These are phyloP conservation scores for Aureobasidium sp. DNA, from an alignment of 2,329 filamentous ascomycete species.

Conservation along the genomic window DNA sequence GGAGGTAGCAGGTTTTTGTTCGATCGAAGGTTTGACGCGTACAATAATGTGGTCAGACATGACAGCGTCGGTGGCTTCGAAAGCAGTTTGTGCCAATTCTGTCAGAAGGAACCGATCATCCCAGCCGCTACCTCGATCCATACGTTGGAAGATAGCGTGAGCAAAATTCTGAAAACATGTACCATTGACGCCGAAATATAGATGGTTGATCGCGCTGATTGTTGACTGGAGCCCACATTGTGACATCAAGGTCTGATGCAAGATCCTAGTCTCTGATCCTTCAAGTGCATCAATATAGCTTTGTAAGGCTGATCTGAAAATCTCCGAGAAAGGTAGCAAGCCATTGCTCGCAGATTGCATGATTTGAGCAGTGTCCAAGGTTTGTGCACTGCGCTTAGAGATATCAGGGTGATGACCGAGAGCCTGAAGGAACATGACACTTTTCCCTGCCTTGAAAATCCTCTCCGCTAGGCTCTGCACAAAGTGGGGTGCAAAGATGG, in stretches of 20 bases:
- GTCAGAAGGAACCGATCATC: conserved; percentile 76
- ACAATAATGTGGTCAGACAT: conserved; percentile 59
- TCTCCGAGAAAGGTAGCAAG: conserved; percentile 58
- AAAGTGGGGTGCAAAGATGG: conserved; percentile 65
- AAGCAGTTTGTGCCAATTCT: conserved; percentile 67
- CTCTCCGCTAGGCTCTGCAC: conserved; percentile 60
- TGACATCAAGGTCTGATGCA: conserved; percentile 61
- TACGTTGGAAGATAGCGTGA: conserved; percentile 63
- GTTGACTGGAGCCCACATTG: conserved; percentile 60
- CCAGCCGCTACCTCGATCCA: conserved; percentile 62
- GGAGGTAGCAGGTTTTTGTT: background rate
- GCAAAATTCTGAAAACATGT: conserved; percentile 60
- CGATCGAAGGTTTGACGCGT: background rate
- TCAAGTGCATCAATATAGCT: conserved; percentile 73
- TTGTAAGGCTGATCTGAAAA: conserved; percentile 65
- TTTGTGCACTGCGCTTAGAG: background rate
- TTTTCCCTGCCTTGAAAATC: conserved; percentile 85
- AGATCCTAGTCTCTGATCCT: conserved; percentile 57
- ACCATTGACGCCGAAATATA: conserved; percentile 75
- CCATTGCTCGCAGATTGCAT: conserved; percentile 8
- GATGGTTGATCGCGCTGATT: conserved; percentile 58
- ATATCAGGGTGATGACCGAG: conserved; percentile 44
- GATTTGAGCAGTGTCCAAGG: background rate
- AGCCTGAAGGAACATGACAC: conserved; percentile 72
- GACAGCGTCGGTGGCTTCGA: conserved; percentile 46